Percentiles rank a stretch among this genome's conserved stretches.
phyloP scores from a whole-genome alignment of 768 basidiomycete genomes.

The Dacryopinax primogenitus region DNA sequence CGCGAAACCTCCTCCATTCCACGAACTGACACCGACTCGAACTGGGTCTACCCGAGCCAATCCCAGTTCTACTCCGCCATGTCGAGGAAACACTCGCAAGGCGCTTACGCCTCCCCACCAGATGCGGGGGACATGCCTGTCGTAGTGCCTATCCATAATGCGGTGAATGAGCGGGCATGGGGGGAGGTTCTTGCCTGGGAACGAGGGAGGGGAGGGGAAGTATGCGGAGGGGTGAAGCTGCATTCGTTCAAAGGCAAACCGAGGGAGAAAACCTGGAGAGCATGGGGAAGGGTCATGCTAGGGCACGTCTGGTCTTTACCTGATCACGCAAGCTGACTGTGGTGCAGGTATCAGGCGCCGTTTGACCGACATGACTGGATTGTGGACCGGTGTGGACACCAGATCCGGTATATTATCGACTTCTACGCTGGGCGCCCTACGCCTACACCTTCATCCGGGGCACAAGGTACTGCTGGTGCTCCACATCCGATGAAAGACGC shows the following conservation, averaged over 20 bases:
- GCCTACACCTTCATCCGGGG: conserved; percentile 6
- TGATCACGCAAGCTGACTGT: conserved; percentile 13
- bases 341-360: conserved; percentile 69
- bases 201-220: conserved; percentile 60
- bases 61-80: conserved; percentile 98
- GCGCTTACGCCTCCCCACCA: conserved; percentile 34
- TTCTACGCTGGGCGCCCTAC: conserved; percentile 73
- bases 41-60: conserved; percentile 98
- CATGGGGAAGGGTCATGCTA: conserved; percentile 64
- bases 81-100: conserved; percentile 76
- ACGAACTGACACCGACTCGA: conserved; percentile 41
- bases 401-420: conserved; percentile 90
- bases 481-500: conserved; percentile 25
- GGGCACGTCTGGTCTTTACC: conserved; percentile 46
- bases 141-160: conserved; percentile 96
- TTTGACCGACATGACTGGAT: conserved; percentile 98
- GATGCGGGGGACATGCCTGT: conserved; percentile 81
- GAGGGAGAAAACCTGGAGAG: conserved; percentile 63
- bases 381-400: conserved; percentile 81
- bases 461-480: conserved; percentile 24
- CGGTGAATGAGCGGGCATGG: conserved; percentile 94
- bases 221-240: conserved; percentile 67
- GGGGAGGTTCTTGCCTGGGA: conserved; percentile 74
- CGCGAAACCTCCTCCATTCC: conserved; percentile 86
- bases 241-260: conserved; percentile 88